Conservation (phyloP, 106 monocot genomes). For the Allium fistulosum region DNA sequence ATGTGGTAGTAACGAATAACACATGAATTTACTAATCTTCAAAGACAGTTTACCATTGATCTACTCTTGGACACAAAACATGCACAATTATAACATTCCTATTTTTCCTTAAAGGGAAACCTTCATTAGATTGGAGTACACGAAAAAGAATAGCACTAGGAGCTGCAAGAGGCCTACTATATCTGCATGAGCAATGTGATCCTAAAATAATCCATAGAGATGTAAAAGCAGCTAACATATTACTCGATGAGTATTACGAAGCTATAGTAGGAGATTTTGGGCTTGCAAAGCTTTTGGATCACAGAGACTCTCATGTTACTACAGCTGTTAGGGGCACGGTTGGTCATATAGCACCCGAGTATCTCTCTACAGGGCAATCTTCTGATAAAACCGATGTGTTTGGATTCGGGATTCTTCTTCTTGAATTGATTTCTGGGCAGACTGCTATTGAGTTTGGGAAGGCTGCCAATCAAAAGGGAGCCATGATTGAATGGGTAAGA, state of each 20-base stretch:
- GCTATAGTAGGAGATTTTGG: conserved; percentile 28
- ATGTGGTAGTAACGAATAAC: too few relatives aligned
- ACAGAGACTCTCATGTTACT: conserved; percentile 20
- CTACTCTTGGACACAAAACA: too few relatives aligned
- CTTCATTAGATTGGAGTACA: conserved; percentile 15
- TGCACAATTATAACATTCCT: background rate
- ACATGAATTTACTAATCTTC: too few relatives aligned
- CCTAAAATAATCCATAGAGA: conserved; percentile 28
- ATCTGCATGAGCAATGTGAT: conserved; percentile 28
- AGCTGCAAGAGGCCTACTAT: conserved; percentile 21
- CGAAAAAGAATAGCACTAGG: conserved; percentile 25
- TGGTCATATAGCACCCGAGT: conserved; percentile 26
- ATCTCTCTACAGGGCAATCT: conserved; percentile 25
- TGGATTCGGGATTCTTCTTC: conserved; percentile 23
- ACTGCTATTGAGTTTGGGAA: conserved; percentile 26
- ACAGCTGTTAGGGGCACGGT: conserved; percentile 24
- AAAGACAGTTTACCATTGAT: too few relatives aligned
- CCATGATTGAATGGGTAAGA: conserved; percentile 30
- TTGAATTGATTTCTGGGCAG: conserved; percentile 18
- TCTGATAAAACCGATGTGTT: conserved; percentile 28
- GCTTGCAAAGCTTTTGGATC: conserved; percentile 26
- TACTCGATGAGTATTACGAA: conserved; percentile 23
- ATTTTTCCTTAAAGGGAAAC: conserved; percentile 9
- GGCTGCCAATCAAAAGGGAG: conserved; percentile 24
- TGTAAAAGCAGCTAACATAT: conserved; percentile 24